These are phyloP conservation scores for Erythrophleum ivorense DNA, from an alignment of 331 rosid species.

Conservation along the genomic window DNA sequence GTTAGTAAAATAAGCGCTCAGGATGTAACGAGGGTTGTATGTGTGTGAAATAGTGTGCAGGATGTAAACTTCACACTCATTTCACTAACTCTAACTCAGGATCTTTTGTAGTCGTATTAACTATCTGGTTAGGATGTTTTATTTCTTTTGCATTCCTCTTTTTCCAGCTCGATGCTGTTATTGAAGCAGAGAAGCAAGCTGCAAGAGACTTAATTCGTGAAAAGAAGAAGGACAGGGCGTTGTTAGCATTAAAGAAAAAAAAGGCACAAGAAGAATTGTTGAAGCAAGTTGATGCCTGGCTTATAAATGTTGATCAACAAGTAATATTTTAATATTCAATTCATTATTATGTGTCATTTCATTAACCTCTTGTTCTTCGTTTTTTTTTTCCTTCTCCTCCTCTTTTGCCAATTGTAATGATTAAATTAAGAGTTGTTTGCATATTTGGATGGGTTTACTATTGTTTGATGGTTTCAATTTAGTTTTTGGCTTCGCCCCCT, in stretches of 20 bases:
- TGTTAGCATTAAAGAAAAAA: constrained; percentile 67
- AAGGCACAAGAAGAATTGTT: constrained; percentile 72
- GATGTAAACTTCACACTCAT: background rate
- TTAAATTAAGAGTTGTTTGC: constrained; percentile 2
- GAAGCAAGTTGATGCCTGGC: constrained; percentile 79
- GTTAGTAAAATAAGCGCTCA: background rate
- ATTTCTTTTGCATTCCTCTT: constrained; percentile 6
- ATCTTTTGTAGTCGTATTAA: constrained; percentile 5
- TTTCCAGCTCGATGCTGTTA: constrained; percentile 68
- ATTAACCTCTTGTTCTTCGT: constrained; percentile 1
- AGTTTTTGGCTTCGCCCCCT: background rate
- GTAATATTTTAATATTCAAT: constrained; percentile 9
- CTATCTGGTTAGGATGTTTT: background rate
- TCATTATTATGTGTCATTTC: constrained; percentile 1
- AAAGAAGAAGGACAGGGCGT: constrained; percentile 78
- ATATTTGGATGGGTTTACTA: constrained; percentile 30
- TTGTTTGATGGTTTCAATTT: constrained; percentile 15
- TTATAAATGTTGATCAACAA: constrained; percentile 78
- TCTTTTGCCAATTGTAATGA: constrained; percentile 13
- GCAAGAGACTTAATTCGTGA: constrained; percentile 69
- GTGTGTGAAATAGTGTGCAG: background rate
- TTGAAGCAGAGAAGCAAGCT: constrained; percentile 79
- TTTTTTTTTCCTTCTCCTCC: background rate
- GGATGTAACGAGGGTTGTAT: background rate
- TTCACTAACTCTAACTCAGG: background rate